phyloP scores from a whole-genome alignment of 148 eudicot genomes.

The Chenopodium suecicum region DNA sequence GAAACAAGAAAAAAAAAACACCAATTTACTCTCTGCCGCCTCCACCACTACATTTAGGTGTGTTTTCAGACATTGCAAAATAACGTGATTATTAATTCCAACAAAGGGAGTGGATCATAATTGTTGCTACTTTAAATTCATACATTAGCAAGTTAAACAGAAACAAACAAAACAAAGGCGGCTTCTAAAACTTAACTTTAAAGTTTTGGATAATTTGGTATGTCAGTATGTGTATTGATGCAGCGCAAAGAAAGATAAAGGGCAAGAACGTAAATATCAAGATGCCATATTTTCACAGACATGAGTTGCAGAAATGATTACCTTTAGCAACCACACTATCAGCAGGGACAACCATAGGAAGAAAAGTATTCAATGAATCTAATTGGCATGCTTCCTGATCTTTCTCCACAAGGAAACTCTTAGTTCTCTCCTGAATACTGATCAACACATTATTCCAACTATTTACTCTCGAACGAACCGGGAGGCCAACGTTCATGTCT shows the following conservation, averaged over 20 bases:
- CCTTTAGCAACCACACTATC: slow-evolving; percentile 30
- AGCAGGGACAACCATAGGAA: slow-evolving; percentile 30
- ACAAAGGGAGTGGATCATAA: neutral
- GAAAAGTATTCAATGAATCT: slow-evolving; percentile 27
- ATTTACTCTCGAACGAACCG: slow-evolving; percentile 73
- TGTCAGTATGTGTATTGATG: neutral
- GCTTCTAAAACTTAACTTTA: neutral
- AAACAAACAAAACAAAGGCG: neutral
- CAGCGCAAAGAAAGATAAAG: neutral
- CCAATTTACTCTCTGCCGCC: neutral
- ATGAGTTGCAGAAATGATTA: slow-evolving; percentile 14
- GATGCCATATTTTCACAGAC: slow-evolving; percentile 5
- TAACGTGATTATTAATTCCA: neutral
- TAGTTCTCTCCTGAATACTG: slow-evolving; percentile 73
- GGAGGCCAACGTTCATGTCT: slow-evolving; percentile 82
- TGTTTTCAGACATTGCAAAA: neutral
- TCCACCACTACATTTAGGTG: neutral
- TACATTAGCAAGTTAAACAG: neutral
- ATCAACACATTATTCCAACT: slow-evolving; percentile 74
- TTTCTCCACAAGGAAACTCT: slow-evolving; percentile 39
- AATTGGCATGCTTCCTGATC: slow-evolving; percentile 23
- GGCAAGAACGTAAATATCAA: neutral
- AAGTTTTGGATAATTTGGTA: neutral
- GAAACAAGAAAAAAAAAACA: no score
- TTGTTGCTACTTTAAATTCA: neutral